Evolutionary conservation across 352 stramenopile species (phyloP).

Genomic region (Phytophthora foliorum): DNA sequence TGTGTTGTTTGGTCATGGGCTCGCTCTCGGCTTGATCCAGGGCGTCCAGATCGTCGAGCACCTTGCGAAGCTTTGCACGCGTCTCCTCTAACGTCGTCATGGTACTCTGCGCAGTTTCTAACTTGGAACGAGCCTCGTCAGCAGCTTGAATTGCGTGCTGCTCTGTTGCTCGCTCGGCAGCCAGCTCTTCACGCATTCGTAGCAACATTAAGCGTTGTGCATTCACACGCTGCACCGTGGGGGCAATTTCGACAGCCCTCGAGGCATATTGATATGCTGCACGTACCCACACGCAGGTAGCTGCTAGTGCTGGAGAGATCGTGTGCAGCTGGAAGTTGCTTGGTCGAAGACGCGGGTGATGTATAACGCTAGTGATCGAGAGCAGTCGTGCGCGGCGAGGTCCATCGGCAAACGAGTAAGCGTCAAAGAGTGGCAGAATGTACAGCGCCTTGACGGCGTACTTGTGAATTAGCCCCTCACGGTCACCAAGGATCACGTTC

Average conservation of each 20-base stretch:
- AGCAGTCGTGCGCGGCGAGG: conserved; percentile 66
- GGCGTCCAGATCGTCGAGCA: conserved; percentile 71
- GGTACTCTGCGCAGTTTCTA: conserved; percentile 29
- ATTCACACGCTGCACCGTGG: conserved; percentile 64
- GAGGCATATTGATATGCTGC: conserved; percentile 79
- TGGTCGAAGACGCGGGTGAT: conserved; percentile 75
- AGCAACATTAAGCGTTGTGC: conserved; percentile 68
- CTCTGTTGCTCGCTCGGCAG: conserved; percentile 16
- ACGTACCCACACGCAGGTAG: conserved; percentile 76
- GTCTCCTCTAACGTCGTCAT: conserved; percentile 32
- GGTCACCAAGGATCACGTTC: conserved; percentile 83
- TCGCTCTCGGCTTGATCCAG: conserved; percentile 66
- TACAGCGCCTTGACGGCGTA: conserved; percentile 87
- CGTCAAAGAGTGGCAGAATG: conserved; percentile 81
- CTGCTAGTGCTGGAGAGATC: conserved; percentile 70
- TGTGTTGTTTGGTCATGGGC: conserved; percentile 66
- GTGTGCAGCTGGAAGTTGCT: conserved; percentile 71
- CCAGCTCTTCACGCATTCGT: conserved; percentile 49
- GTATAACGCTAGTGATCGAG: conserved; percentile 72
- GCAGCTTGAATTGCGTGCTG: conserved; percentile 22
- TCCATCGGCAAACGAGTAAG: conserved; percentile 82
- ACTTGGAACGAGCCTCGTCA: conserved; percentile 23
- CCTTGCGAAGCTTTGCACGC: conserved; percentile 51
- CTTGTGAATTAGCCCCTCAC: conserved; percentile 80
- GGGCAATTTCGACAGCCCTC: conserved; percentile 72